Evolutionary conservation across 1,284 basidiomycete species (phyloP).

Genomic region (Polyporus tsugae): DNA sequence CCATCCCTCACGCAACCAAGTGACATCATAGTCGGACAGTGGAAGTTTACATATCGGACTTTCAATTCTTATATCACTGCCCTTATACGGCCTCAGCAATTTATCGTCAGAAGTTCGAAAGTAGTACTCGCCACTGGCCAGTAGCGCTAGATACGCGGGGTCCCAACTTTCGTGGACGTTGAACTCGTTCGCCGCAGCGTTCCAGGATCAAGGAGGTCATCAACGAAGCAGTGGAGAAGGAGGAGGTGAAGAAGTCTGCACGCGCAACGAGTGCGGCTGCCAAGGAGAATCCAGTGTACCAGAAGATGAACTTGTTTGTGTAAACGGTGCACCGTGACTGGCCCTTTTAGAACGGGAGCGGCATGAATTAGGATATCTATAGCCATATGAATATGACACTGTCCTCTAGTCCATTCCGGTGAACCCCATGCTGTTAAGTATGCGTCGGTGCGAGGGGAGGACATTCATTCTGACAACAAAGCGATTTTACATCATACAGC

Average conservation of each 20-base stretch:
- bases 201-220: conserved; percentile 12
- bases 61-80: too few relatives aligned
- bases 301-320: neutral
- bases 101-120: too few relatives aligned
- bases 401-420: neutral
- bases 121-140: too few relatives aligned
- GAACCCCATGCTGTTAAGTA: neutral
- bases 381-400: too few relatives aligned
- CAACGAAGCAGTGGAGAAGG: neutral
- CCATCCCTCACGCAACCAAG: neutral
- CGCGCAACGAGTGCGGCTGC: neutral
- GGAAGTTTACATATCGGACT: too few relatives aligned
- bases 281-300: conserved; percentile 14
- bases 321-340: neutral
- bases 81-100: too few relatives aligned
- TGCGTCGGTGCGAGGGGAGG: neutral
- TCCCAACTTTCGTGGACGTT: too few relatives aligned
- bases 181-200: too few relatives aligned
- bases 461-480: neutral
- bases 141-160: too few relatives aligned
- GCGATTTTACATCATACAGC: neutral
- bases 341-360: neutral
- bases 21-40: conserved; percentile 1
- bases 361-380: too few relatives aligned
- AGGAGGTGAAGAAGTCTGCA: conserved; percentile 4